These are phyloP conservation scores for Tricholoma flavovirens DNA, from an alignment of 768 basidiomycete genomes.

Conservation along the genomic window DNA sequence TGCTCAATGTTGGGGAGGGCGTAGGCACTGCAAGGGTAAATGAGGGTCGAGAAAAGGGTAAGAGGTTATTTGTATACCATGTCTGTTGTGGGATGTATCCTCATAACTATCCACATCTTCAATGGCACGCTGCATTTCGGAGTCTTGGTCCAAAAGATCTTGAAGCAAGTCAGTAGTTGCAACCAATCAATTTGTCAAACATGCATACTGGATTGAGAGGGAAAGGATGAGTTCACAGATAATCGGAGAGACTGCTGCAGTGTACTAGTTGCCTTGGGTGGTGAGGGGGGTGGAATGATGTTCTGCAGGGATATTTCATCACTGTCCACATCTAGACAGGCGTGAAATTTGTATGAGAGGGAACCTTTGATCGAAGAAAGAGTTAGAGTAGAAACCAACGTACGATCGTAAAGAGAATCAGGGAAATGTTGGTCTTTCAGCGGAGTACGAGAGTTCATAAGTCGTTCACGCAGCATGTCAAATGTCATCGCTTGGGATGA, in stretches of 20 bases:
- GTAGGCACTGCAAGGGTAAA: constrained; percentile 10
- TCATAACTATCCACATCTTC: constrained; percentile 51
- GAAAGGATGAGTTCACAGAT: constrained; percentile 41
- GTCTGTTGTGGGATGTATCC: constrained; percentile 18
- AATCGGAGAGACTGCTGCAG: constrained; percentile 52
- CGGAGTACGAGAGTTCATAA: constrained; percentile 31
- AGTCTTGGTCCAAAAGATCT: constrained; percentile 68
- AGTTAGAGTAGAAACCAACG: constrained; percentile 10
- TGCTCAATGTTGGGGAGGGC: constrained; percentile 6
- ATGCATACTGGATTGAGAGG: constrained; percentile 49
- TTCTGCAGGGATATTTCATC: constrained; percentile 35
- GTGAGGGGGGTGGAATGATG: constrained; percentile 33
- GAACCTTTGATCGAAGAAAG: not conserved
- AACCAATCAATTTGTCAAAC: not conserved
- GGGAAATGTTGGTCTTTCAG: constrained; percentile 30
- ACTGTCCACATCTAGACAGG: constrained; percentile 24
- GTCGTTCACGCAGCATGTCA: constrained; percentile 41
- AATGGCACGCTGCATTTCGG: constrained; percentile 66
- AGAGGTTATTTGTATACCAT: constrained; percentile 5
- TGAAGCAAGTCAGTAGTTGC: constrained; percentile 9
- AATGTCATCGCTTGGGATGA: constrained; percentile 42
- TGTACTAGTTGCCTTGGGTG: constrained; percentile 50
- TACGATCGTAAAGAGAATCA: constrained; percentile 31
- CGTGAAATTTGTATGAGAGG: not conserved
- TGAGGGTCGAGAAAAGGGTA: not conserved